Conservation (phyloP, 1,284 basidiomycete species). For the Bjerkandera adusta region DNA sequence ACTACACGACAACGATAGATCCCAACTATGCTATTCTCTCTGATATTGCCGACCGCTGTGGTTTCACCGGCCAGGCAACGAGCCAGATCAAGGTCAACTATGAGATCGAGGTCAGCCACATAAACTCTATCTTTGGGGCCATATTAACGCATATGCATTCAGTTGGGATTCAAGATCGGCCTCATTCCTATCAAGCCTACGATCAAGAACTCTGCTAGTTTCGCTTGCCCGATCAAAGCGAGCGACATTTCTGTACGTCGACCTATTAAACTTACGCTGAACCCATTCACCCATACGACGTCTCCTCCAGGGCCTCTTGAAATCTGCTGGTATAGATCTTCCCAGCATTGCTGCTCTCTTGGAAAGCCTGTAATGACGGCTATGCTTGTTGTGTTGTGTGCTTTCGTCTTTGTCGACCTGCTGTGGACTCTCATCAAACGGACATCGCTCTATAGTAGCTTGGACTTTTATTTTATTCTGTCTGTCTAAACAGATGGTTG, state of each 20-base stretch:
- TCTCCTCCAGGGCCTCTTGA: constrained; percentile 12
- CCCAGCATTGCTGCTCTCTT: constrained; percentile 4
- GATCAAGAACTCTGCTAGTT: constrained; percentile 63
- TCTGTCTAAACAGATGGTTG: no score
- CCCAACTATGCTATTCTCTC: constrained; percentile 58
- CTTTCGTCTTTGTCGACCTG: background rate
- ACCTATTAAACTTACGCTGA: background rate
- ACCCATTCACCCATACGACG: no score
- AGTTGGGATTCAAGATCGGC: constrained; percentile 65
- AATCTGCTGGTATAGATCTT: constrained; percentile 12
- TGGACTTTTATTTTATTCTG: no score
- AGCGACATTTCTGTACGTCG: constrained; percentile 35
- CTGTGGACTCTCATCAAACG: constrained; percentile 1
- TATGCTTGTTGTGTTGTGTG: constrained; percentile 1
- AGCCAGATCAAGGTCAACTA: constrained; percentile 68
- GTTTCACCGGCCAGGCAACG: constrained; percentile 42
- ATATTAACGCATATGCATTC: constrained; percentile 25
- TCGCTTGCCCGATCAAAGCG: constrained; percentile 61
- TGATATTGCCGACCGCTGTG: constrained; percentile 72
- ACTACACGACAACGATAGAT: constrained; percentile 64
- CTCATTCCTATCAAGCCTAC: constrained; percentile 69
- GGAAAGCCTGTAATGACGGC: constrained; percentile 3
- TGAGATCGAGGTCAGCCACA: constrained; percentile 54
- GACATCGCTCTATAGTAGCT: background rate
- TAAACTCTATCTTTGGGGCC: background rate